phyloP scores from a whole-genome alignment of 2,329 filamentous ascomycete species.

The Triangularia verruculosa region DNA sequence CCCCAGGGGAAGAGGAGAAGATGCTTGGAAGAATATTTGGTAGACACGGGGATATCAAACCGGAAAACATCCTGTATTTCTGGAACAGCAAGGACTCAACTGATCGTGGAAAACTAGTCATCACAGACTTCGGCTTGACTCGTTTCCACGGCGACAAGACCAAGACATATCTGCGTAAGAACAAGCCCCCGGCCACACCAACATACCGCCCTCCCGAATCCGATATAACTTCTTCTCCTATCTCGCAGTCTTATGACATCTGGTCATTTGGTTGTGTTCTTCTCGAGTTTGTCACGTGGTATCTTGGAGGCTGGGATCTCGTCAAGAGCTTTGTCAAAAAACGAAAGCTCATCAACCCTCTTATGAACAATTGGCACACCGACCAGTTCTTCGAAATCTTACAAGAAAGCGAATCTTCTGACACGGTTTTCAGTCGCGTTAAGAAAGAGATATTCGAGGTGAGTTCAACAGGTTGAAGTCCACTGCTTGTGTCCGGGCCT shows the following conservation, averaged over 20 bases:
- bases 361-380: not conserved
- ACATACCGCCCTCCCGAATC: conserved; percentile 17
- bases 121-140: conserved; percentile 17
- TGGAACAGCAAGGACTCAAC: not conserved
- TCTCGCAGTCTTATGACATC: conserved; percentile 14
- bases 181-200: not conserved
- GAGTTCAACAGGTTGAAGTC: too few species aligned
- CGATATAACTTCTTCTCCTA: not conserved
- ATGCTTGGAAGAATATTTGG: conserved; percentile 1
- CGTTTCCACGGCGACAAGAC: conserved; percentile 5
- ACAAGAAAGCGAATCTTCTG: not conserved
- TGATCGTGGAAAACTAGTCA: conserved; percentile 8
- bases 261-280: conserved; percentile 20
- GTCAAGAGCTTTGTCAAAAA: conserved; percentile 7
- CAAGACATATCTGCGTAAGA: not conserved
- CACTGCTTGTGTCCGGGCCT: too few species aligned
- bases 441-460: conserved; percentile 10
- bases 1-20: not conserved
- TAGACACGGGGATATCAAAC: conserved; percentile 20
- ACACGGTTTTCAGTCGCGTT: not conserved
- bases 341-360: not conserved
- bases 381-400: conserved; percentile 15
- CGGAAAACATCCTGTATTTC: conserved; percentile 18
- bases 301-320: conserved; percentile 8
- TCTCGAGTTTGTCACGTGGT: conserved; percentile 15